These are phyloP conservation scores for Alternaria rosae DNA, from an alignment of 2,329 filamentous ascomycete genomes.

Conservation along the genomic window DNA sequence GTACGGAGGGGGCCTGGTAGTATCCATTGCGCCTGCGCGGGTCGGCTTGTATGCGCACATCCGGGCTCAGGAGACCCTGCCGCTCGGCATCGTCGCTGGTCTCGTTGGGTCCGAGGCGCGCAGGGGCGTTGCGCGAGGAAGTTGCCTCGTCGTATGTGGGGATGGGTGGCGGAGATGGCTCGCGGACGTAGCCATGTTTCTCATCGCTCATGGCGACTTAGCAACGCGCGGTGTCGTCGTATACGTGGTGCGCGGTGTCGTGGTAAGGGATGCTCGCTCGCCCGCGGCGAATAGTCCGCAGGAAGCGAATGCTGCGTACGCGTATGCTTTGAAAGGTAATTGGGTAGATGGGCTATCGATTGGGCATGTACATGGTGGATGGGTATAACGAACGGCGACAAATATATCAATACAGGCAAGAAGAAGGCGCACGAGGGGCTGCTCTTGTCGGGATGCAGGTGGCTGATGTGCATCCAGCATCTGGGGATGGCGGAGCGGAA, in stretches of 20 bases:
- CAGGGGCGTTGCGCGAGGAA: conserved; percentile 61
- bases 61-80: conserved; percentile 73
- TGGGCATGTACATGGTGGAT: conserved; percentile 38
- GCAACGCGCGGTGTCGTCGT: conserved; percentile 20
- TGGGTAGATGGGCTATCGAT: conserved; percentile 24
- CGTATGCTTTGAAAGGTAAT: background rate
- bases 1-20: conserved; percentile 83
- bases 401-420: conserved; percentile 12
- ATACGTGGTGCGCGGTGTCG: conserved; percentile 3
- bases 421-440: conserved; percentile 9
- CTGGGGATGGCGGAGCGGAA: conserved; percentile 29
- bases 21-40: conserved; percentile 49
- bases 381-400: conserved; percentile 24
- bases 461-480: conserved; percentile 12
- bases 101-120: conserved; percentile 63
- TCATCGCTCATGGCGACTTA: conserved; percentile 47
- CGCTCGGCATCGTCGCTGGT: conserved; percentile 76
- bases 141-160: conserved; percentile 85
- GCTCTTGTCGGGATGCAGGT: conserved; percentile 10
- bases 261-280: conserved; percentile 15
- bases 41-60: conserved; percentile 40
- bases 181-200: conserved; percentile 49
- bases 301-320: conserved; percentile 1
- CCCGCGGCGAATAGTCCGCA: conserved; percentile 18
- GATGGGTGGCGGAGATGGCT: conserved; percentile 69